These are phyloP conservation scores for Bacidia rubella DNA, from an alignment of 495 filamentous ascomycete species.

Conservation along the genomic window DNA sequence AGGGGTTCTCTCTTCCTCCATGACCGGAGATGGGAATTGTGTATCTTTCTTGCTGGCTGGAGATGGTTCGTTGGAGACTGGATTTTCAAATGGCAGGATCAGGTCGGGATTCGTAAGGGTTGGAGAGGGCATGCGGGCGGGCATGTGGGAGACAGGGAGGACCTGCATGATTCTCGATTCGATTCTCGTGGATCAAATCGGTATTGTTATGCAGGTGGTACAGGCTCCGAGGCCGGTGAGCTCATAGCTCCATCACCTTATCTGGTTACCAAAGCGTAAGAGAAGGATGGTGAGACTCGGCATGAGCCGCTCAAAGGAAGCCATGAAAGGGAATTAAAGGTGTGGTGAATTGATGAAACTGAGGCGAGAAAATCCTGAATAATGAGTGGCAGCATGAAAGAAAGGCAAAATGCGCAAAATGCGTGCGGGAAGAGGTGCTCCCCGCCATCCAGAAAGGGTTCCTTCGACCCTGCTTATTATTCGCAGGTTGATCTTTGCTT, in stretches of 20 bases:
- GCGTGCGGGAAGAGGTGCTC: not conserved
- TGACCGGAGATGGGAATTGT: conserved; percentile 5
- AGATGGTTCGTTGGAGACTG: conserved; percentile 18
- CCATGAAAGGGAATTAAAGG: not conserved
- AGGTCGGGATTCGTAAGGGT: conserved; percentile 89
- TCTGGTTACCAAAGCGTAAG: not conserved
- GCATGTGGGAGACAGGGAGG: not conserved
- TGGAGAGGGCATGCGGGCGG: conserved; percentile 45
- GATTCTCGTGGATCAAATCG: not conserved
- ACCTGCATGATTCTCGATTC: conserved; percentile 11
- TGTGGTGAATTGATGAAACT: not conserved
- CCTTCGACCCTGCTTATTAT: not conserved
- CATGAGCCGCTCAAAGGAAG: not conserved
- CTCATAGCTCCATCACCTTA: too few relatives aligned
- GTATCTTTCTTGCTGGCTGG: conserved; percentile 4
- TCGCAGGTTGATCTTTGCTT: too few relatives aligned
- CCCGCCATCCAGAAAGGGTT: not conserved
- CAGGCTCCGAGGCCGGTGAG: too few relatives aligned
- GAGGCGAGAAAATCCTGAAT: not conserved
- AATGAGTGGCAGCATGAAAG: too few relatives aligned
- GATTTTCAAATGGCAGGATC: conserved; percentile 63
- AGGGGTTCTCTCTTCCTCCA: conserved; percentile 2
- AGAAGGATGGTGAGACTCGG: not conserved
- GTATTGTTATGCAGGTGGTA: too few relatives aligned
- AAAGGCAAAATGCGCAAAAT: not conserved